Evolutionary conservation across 139 green algal genomes (phyloP), one percentile per base, ranked within the genome.

Genomic region (Yamagishiella unicocca): DNA sequence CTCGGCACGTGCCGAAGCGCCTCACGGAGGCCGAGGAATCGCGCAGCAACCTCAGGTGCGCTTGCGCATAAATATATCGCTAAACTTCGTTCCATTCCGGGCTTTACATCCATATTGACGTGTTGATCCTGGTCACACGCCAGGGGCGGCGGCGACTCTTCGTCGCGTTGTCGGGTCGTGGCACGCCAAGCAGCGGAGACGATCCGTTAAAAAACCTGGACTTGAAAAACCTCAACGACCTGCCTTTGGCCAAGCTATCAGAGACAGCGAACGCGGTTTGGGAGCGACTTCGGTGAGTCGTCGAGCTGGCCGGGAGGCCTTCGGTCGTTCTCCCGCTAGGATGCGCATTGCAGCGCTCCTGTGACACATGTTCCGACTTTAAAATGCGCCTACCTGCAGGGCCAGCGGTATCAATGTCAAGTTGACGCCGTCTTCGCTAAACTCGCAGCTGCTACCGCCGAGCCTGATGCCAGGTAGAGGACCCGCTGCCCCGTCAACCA

Each of bases 201-300:
- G 76, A 71, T 22, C 31, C 33, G 35, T 29, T 83, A 1, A 83
- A 83, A 25, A 54, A 71, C 33, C 54, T 71, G 76, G 54, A 83
- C 54, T 54, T 71, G 25, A 83, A 71, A 46, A 54, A 42, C 5
- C 76, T 83, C 3, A 71, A 83, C 10, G 76, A 83, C 38, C 27
- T 83, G 54, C 54, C 76, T 7, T 37, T 83, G 22, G 8, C 54
- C 2, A 83, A 71, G 37, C 76, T 83, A 24, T 70, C 55, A 17
- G 77, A 84, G 38, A 84, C 77, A 7, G 77, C 77, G 29, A 84
- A 84, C n/a, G 77, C 77, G 0, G 55, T 84, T 0, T 84, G 77
- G 77, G 77, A 84, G 38, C 77, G 77, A 1, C 43, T 84, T 6
- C 72, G 62, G 77, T 84, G 25, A 29, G 70, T n/a, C n/a, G n/a